Percentiles rank a stretch among this genome's conserved stretches.
Conservation (phyloP, 2,329 filamentous ascomycete species). For the Colletotrichum spaethianum region DNA sequence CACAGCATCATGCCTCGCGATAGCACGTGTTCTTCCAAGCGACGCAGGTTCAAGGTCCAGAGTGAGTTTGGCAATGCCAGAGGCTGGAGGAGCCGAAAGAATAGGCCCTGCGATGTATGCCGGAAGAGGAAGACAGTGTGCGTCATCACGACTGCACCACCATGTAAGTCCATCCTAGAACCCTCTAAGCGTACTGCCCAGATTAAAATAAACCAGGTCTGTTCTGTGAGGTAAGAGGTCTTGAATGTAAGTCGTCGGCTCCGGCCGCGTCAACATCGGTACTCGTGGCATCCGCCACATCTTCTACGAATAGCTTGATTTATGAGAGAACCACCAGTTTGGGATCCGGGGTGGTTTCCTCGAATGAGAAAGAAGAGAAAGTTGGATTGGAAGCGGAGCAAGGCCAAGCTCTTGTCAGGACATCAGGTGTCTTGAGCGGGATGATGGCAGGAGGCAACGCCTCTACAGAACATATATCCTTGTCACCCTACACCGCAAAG, state of each 20-base stretch:
- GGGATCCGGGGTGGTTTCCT: not conserved
- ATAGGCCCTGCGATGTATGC: constrained; percentile 62
- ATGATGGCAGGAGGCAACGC: not conserved
- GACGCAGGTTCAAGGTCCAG: constrained; percentile 58
- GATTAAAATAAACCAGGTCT: constrained; percentile 44
- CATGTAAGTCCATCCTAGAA: constrained; percentile 54
- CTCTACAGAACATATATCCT: not conserved
- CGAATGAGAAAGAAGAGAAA: not conserved
- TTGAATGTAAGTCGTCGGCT: constrained; percentile 51
- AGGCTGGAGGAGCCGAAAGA: constrained; percentile 60
- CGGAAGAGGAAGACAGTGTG: constrained; percentile 62
- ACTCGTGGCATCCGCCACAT: not conserved
- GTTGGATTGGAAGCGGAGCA: not conserved
- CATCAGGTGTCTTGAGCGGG: not conserved
- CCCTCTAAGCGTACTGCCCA: too few relatives aligned
- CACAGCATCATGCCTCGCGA: constrained; percentile 1
- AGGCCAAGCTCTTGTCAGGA: not conserved
- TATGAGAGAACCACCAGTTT: not conserved
- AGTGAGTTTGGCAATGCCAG: constrained; percentile 58
- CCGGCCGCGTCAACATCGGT: not conserved
- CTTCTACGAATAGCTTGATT: not conserved
- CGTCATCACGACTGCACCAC: constrained; percentile 59
- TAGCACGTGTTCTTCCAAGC: not conserved
- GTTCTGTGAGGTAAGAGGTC: constrained; percentile 52
- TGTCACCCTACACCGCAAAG: not conserved